These are phyloP conservation scores for Dioszegia aurantiaca DNA, from an alignment of 768 basidiomycete species.

Conservation along the genomic window DNA sequence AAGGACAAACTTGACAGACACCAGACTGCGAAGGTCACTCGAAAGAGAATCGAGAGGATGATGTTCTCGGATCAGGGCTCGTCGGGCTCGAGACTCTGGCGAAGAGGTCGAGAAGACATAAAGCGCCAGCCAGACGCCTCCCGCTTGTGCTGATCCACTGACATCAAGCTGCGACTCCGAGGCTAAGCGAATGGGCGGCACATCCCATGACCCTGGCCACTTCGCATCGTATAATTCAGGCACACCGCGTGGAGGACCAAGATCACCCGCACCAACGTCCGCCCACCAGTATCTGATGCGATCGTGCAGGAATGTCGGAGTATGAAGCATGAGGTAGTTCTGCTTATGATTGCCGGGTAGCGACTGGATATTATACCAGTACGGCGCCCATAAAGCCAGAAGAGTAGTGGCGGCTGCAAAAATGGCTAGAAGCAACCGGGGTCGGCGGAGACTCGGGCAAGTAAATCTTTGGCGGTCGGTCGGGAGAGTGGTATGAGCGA, in stretches of 20 bases:
- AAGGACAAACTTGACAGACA: conserved; percentile 32
- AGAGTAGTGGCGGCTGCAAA: no score
- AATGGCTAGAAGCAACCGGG: no score
- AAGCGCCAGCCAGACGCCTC: conserved; percentile 9
- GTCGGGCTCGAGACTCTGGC: conserved; percentile 1
- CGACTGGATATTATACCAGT: no score
- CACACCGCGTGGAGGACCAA: not conserved
- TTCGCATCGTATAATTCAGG: not conserved
- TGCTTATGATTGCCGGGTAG: not conserved
- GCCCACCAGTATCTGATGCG: not conserved
- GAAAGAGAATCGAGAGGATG: conserved; percentile 17
- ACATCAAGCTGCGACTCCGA: no score
- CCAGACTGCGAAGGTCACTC: conserved; percentile 14
- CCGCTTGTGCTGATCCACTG: not conserved
- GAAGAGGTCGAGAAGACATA: conserved; percentile 23
- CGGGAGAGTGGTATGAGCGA: no score
- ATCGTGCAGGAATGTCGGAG: not conserved
- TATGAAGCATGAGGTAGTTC: not conserved
- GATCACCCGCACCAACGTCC: not conserved
- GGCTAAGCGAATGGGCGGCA: not conserved
- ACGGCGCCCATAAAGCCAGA: no score
- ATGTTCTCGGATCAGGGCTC: conserved; percentile 21
- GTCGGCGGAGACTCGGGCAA: no score
- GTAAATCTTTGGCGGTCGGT: no score
- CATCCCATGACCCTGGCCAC: conserved; percentile 4